phyloP scores from a whole-genome alignment of 148 eudicot genomes.

The Silene uniflora region DNA sequence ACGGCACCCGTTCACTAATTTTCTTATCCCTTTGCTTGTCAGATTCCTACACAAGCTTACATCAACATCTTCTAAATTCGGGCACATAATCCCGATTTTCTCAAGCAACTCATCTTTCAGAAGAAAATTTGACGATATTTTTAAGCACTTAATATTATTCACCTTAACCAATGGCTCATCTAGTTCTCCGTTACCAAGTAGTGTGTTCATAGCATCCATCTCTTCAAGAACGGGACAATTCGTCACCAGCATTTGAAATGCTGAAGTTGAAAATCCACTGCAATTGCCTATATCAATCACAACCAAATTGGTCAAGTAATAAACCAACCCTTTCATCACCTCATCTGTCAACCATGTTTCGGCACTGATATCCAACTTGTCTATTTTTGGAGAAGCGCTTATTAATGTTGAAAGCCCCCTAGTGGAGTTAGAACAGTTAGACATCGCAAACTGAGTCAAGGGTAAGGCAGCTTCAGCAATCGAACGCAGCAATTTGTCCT shows the following conservation, averaged over 20 bases:
- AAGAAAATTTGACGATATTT: too few relatives aligned
- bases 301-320: too few relatives aligned
- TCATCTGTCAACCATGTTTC: too few relatives aligned
- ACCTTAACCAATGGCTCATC: too few relatives aligned
- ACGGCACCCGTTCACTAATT: background rate
- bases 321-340: too few relatives aligned
- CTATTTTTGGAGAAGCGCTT: background rate
- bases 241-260: too few relatives aligned
- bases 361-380: background rate
- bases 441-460: background rate
- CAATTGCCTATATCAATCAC: too few relatives aligned
- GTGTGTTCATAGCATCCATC: too few relatives aligned
- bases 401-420: background rate
- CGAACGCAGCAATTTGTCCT: background rate
- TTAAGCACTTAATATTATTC: too few relatives aligned
- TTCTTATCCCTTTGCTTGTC: background rate
- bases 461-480: conserved; percentile 9
- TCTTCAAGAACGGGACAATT: too few relatives aligned
- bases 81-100: background rate
- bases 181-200: too few relatives aligned
- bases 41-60: background rate
- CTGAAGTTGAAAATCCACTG: too few relatives aligned
- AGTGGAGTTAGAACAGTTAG: background rate
- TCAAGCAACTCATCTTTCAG: background rate
- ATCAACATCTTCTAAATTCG: background rate